A percentile compares a stretch with the other conserved stretches of the same genome.
phyloP scores from a whole-genome alignment of 2,329 filamentous ascomycete genomes.

The Elsinoe perseae region DNA sequence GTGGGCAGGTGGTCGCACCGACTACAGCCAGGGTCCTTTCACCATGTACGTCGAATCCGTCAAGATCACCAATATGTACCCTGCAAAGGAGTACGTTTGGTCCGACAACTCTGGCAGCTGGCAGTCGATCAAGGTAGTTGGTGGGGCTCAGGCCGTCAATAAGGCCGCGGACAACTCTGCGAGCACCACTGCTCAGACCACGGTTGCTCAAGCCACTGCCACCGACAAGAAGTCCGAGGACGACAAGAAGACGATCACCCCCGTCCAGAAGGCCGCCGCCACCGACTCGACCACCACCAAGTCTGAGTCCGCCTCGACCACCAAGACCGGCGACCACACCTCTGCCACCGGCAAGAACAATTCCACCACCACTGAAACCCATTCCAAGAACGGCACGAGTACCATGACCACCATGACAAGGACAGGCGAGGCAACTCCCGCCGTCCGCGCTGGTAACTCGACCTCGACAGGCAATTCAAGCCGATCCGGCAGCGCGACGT shows the following conservation, averaged over 20 bases:
- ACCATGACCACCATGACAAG: conserved; percentile 4
- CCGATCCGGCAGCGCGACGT: conserved; percentile 2
- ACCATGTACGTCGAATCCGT: conserved; percentile 46
- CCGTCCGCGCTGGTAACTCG: background rate
- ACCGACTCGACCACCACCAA: conserved; percentile 3
- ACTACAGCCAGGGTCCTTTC: conserved; percentile 43
- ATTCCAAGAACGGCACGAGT: background rate
- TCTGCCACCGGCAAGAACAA: background rate
- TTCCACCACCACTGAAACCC: background rate
- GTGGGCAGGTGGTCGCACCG: conserved; percentile 57
- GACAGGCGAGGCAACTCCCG: background rate
- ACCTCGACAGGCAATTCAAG: conserved; percentile 2
- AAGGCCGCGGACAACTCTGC: background rate
- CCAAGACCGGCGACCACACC: background rate
- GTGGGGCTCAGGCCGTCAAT: background rate
- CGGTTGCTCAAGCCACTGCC: background rate
- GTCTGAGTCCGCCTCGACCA: background rate
- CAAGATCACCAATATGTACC: conserved; percentile 46
- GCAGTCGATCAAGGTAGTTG: conserved; percentile 50
- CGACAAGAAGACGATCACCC: background rate
- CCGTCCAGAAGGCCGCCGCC: background rate
- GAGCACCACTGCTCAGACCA: background rate
- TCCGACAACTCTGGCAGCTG: conserved; percentile 42
- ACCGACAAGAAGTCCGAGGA: background rate
- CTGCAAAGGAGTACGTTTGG: conserved; percentile 44